Evolutionary conservation across 805 yeast genomes (phyloP).

Genomic region (Yamadazyma kitorensis): DNA sequence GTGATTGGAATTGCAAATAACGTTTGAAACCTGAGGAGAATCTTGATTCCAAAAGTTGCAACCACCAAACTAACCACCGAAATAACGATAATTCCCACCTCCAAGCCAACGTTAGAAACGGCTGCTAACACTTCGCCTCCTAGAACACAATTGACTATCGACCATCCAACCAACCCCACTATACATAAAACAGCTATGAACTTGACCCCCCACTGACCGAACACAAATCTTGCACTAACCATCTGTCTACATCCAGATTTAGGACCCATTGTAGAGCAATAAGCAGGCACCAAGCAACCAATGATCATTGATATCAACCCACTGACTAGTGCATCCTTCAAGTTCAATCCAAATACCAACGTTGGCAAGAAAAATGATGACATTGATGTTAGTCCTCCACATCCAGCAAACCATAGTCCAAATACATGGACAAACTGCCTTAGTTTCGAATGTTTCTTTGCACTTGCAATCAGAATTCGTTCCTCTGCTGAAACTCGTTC

Average conservation of each 20-base stretch:
- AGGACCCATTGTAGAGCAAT: constrained; percentile 37
- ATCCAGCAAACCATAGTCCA: constrained; percentile 39
- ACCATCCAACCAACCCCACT: constrained; percentile 36
- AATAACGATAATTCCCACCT: constrained; percentile 31
- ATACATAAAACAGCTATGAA: constrained; percentile 28
- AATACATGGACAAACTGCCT: constrained; percentile 26
- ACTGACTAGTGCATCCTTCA: constrained; percentile 25
- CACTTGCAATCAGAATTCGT: constrained; percentile 14
- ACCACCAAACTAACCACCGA: constrained; percentile 25
- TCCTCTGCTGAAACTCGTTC: constrained; percentile 31
- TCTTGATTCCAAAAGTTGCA: constrained; percentile 32
- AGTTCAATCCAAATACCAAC: constrained; percentile 23
- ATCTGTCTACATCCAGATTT: constrained; percentile 38
- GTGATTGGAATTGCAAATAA: constrained; percentile 28
- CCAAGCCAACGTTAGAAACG: constrained; percentile 23
- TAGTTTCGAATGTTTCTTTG: constrained; percentile 8
- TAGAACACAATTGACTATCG: constrained; percentile 35
- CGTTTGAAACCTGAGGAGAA: constrained; percentile 27
- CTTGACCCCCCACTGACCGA: constrained; percentile 36
- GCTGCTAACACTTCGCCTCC: constrained; percentile 34
- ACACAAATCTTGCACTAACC: constrained; percentile 34
- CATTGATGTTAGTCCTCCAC: constrained; percentile 40
- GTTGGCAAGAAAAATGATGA: constrained; percentile 35
- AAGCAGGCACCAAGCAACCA: constrained; percentile 38
- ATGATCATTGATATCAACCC: constrained; percentile 28